phyloP scores from a whole-genome alignment of 2,329 filamentous ascomycete genomes.

The Dothistroma septosporum region DNA sequence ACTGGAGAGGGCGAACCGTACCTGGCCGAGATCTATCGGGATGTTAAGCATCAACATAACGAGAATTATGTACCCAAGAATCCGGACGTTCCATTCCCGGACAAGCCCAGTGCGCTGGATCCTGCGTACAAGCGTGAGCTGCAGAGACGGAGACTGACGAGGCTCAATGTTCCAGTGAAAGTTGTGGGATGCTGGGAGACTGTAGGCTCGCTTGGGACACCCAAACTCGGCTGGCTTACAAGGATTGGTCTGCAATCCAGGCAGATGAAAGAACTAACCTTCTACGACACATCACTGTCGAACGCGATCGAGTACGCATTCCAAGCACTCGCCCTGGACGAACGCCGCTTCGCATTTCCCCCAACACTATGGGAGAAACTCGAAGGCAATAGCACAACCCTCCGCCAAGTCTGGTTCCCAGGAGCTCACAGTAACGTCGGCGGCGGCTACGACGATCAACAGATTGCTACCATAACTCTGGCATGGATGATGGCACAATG shows the following conservation, averaged over 20 bases:
- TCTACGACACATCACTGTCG: slow-evolving; percentile 47
- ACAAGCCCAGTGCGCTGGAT: slow-evolving; percentile 44
- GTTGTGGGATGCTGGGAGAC: slow-evolving; percentile 47
- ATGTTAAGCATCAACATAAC: slow-evolving; percentile 44
- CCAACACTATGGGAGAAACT: slow-evolving; percentile 44
- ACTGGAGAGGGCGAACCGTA: slow-evolving; percentile 45
- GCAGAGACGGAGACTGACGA: slow-evolving; percentile 31
- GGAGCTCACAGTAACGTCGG: slow-evolving; percentile 46
- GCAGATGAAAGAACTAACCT: slow-evolving; percentile 38
- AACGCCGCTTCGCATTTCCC: slow-evolving; percentile 39
- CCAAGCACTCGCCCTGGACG: slow-evolving; percentile 44
- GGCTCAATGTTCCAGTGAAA: slow-evolving; percentile 37
- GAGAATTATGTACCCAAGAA: slow-evolving; percentile 43
- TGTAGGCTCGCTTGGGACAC: slow-evolving; percentile 44
- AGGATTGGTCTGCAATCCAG: slow-evolving; percentile 34
- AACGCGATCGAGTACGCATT: slow-evolving; percentile 42
- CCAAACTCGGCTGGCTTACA: slow-evolving; percentile 42
- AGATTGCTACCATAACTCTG: slow-evolving; percentile 50
- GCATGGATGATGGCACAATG: slow-evolving; percentile 57
- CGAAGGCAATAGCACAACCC: slow-evolving; percentile 40
- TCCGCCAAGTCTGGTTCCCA: slow-evolving; percentile 49
- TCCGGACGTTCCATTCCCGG: slow-evolving; percentile 44
- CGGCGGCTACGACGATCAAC: slow-evolving; percentile 44
- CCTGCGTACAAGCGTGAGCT: slow-evolving; percentile 44
- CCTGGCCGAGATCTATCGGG: slow-evolving; percentile 46